Percentiles rank a stretch among this genome's conserved stretches.
Evolutionary conservation across 73 alveolate species (phyloP).

Genomic region (Stentor roeselii): DNA sequence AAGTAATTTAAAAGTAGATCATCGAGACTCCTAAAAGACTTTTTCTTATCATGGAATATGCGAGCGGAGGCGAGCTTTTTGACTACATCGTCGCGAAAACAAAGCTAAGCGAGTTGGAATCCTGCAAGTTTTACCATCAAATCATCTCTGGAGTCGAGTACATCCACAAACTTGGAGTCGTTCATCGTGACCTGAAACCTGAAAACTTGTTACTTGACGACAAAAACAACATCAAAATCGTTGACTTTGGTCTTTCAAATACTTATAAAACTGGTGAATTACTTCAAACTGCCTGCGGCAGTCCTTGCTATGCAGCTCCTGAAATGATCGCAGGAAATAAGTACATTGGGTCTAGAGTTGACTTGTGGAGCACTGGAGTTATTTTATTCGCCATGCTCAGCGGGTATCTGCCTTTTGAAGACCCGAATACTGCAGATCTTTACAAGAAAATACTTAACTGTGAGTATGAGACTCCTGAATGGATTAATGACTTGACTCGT

Average conservation of each 20-base stretch:
- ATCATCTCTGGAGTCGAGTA: conserved; percentile 69
- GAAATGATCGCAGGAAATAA: no score
- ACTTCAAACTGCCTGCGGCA: no score
- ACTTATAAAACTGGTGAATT: no score
- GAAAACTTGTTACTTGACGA: conserved; percentile 88
- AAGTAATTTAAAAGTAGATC: conserved; percentile 29
- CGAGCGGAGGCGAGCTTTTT: conserved; percentile 43
- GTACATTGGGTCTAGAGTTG: conserved; percentile 85
- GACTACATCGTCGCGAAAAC: conserved; percentile 37
- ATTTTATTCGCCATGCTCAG: conserved; percentile 93
- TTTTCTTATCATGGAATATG: conserved; percentile 45
- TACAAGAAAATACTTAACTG: conserved; percentile 75
- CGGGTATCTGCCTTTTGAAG: no score
- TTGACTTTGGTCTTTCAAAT: no score
- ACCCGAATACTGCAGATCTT: conserved; percentile 68
- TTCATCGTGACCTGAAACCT: conserved; percentile 91
- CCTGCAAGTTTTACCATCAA: conserved; percentile 60
- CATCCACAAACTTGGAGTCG: conserved; percentile 62
- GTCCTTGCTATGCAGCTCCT: conserved; percentile 98
- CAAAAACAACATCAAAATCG: no score
- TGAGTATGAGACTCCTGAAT: no score
- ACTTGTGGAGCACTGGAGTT: conserved; percentile 95
- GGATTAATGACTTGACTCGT: no score
- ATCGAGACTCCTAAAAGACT: conserved; percentile 32
- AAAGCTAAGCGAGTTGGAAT: conserved; percentile 55